Evolutionary conservation across 2,329 filamentous ascomycete species (phyloP).

Genomic region (Onygenales sp.): DNA sequence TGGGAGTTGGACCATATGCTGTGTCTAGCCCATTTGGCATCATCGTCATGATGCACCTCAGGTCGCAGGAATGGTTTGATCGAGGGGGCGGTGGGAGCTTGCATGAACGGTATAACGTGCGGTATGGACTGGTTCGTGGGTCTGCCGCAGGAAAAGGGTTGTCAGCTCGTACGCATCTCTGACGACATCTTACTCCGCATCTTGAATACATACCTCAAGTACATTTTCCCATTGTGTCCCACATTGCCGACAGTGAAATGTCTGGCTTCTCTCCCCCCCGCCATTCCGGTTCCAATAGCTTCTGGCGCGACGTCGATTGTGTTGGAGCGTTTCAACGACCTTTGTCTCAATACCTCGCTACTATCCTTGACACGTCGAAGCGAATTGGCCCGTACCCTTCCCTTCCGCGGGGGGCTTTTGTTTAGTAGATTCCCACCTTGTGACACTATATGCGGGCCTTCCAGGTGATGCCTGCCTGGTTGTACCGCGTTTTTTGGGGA

Average conservation of each 20-base stretch:
- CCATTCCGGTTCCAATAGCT: slow-evolving; percentile 50
- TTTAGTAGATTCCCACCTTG: slow-evolving; percentile 23
- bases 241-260: slow-evolving; percentile 76
- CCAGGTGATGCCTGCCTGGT: slow-evolving; percentile 19
- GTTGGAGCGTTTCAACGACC: slow-evolving; percentile 33
- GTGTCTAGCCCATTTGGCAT: slow-evolving; percentile 22
- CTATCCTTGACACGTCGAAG: slow-evolving; percentile 41
- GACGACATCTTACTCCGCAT: slow-evolving; percentile 1
- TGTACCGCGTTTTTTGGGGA: slow-evolving; percentile 9
- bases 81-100: slow-evolving; percentile 48
- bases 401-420: slow-evolving; percentile 21
- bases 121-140: slow-evolving; percentile 27
- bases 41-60: slow-evolving; percentile 19
- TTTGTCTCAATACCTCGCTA: slow-evolving; percentile 38
- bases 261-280: slow-evolving; percentile 54
- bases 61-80: slow-evolving; percentile 45
- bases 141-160: slow-evolving; percentile 18
- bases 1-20: slow-evolving; percentile 33
- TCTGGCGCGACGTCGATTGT: slow-evolving; percentile 52
- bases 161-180: slow-evolving; percentile 7
- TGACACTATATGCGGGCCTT: slow-evolving; percentile 30
- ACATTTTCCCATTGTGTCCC: slow-evolving; percentile 73
- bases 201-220: slow-evolving; percentile 55
- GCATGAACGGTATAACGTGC: slow-evolving; percentile 22
- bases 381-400: slow-evolving; percentile 25